These are phyloP conservation scores for Daedalea quercina DNA, from an alignment of 768 basidiomycete genomes.

Conservation along the genomic window DNA sequence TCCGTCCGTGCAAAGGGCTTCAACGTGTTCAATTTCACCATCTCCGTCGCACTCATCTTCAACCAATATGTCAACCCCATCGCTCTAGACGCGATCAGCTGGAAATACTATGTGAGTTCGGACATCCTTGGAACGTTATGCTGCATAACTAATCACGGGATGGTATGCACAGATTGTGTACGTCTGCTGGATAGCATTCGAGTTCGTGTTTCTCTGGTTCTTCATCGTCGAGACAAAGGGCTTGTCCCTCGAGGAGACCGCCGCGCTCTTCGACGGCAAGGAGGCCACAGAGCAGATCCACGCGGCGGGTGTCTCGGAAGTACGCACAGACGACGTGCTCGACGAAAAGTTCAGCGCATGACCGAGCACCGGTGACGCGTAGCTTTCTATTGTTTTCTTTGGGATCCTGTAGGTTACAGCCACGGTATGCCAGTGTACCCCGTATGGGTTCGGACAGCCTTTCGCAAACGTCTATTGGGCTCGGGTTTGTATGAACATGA, in stretches of 20 bases:
- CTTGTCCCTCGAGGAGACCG: conserved; percentile 76
- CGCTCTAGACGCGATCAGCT: conserved; percentile 53
- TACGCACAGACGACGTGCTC: not conserved
- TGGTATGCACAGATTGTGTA: conserved; percentile 50
- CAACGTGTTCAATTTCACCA: conserved; percentile 72
- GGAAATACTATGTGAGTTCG: conserved; percentile 68
- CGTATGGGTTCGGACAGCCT: too few species aligned
- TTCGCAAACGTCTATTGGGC: too few species aligned
- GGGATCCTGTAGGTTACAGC: too few species aligned
- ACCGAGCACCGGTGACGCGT: not conserved
- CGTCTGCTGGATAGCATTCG: conserved; percentile 61
- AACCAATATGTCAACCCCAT: conserved; percentile 87
- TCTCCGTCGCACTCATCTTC: conserved; percentile 78
- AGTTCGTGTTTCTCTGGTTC: conserved; percentile 59
- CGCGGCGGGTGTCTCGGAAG: not conserved
- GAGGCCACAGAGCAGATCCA: conserved; percentile 18
- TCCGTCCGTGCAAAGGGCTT: conserved; percentile 81
- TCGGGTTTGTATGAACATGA: too few species aligned
- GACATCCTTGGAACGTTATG: not conserved
- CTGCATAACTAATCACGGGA: not conserved
- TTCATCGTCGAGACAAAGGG: conserved; percentile 69
- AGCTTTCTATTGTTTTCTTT: too few species aligned
- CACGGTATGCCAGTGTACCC: too few species aligned
- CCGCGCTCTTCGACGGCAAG: conserved; percentile 71
- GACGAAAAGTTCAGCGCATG: not conserved